Percentiles rank a stretch among this genome's conserved stretches.
Evolutionary conservation across 2,329 filamentous ascomycete species (phyloP).

Genomic region (Cadophora sp.): DNA sequence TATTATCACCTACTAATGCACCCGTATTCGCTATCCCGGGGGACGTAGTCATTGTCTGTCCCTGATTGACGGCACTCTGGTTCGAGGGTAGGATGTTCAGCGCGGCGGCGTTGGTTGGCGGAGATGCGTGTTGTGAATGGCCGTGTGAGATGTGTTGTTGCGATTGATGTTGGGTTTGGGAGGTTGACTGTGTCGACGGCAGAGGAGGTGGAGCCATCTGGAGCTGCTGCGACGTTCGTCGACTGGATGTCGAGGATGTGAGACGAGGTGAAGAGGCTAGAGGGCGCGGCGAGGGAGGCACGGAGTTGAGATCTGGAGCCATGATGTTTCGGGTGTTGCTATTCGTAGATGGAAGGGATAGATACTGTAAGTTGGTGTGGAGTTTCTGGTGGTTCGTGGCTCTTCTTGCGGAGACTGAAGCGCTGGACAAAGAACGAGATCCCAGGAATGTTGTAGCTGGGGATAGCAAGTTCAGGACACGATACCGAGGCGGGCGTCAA

Average conservation of each 20-base stretch:
- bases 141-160: constrained; percentile 16
- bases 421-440: background rate
- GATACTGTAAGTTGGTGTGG: background rate
- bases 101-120: constrained; percentile 21
- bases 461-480: too few relatives aligned
- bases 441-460: background rate
- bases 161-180: constrained; percentile 22
- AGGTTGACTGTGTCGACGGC: background rate
- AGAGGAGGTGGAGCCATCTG: constrained; percentile 33
- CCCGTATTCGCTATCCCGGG: constrained; percentile 31
- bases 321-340: constrained; percentile 38
- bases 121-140: constrained; percentile 21
- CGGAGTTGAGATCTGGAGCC: constrained; percentile 46
- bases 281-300: constrained; percentile 43
- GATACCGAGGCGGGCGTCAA: background rate
- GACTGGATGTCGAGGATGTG: constrained; percentile 36
- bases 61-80: constrained; percentile 40
- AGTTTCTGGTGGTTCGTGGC: background rate
- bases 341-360: constrained; percentile 1
- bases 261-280: constrained; percentile 38
- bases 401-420: background rate
- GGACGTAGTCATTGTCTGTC: constrained; percentile 30
- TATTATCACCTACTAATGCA: constrained; percentile 43
- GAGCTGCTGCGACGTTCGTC: constrained; percentile 39
- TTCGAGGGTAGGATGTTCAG: constrained; percentile 43